phyloP scores from a whole-genome alignment of 2,329 filamentous ascomycete species.

The Aspergillus glaucus region DNA sequence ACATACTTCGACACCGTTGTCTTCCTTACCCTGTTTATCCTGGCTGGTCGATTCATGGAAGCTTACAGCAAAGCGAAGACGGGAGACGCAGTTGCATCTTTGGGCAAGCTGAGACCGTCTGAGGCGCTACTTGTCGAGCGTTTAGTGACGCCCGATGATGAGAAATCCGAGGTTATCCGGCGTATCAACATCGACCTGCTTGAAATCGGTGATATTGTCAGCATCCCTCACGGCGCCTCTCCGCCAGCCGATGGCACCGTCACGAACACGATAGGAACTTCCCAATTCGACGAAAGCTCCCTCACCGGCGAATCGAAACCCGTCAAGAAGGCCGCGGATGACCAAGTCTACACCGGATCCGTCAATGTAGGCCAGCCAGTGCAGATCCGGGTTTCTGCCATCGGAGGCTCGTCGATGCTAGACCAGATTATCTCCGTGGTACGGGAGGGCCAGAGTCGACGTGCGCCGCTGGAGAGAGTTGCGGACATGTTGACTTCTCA shows the following conservation, averaged over 20 bases:
- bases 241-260: constrained; percentile 76
- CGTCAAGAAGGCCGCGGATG: constrained; percentile 36
- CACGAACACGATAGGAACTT: constrained; percentile 46
- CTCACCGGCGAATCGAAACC: constrained; percentile 58
- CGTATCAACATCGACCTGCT: constrained; percentile 61
- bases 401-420: constrained; percentile 45
- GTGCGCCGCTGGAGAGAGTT: constrained; percentile 43
- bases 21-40: constrained; percentile 81
- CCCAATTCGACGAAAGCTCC: constrained; percentile 81
- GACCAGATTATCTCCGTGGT: constrained; percentile 46
- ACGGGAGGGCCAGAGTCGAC: constrained; percentile 44
- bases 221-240: constrained; percentile 70
- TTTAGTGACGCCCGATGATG: constrained; percentile 1
- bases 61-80: constrained; percentile 88
- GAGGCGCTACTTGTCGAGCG: constrained; percentile 62
- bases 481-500: constrained; percentile 45
- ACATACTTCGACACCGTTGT: constrained; percentile 89
- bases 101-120: constrained; percentile 70
- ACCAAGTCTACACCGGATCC: constrained; percentile 42
- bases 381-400: constrained; percentile 36
- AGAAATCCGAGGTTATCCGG: constrained; percentile 15
- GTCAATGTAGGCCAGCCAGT: constrained; percentile 44
- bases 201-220: constrained; percentile 67
- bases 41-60: constrained; percentile 58
- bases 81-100: constrained; percentile 73